These are phyloP conservation scores for Bruguiera parviflora DNA, from an alignment of 345 rosid genomes.

Conservation along the genomic window DNA sequence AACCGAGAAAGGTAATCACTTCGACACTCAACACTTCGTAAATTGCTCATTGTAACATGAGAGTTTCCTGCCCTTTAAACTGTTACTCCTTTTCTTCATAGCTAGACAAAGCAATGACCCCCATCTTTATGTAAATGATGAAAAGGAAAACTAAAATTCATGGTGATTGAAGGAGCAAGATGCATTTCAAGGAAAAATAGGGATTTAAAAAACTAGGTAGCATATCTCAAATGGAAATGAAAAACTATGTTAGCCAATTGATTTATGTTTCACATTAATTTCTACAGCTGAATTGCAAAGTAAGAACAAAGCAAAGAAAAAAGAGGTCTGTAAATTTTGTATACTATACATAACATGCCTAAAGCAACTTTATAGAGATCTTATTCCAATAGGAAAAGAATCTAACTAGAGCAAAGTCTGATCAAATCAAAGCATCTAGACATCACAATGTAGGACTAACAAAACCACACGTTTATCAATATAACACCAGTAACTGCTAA, in stretches of 20 bases:
- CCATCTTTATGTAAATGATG: conserved; percentile 22
- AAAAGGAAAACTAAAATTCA: background rate
- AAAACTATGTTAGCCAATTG: no score
- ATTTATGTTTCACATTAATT: no score
- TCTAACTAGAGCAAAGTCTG: no score
- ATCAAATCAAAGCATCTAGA: background rate
- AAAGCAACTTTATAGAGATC: no score
- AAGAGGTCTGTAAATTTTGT: no score
- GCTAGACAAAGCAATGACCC: conserved; percentile 33
- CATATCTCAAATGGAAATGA: background rate
- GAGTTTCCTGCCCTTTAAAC: conserved; percentile 28
- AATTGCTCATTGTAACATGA: background rate
- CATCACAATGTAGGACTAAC: background rate
- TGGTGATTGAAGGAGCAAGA: background rate
- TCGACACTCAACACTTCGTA: background rate
- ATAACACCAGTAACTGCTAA: conserved; percentile 68
- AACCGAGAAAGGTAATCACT: background rate
- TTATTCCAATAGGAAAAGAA: no score
- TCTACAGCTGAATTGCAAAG: no score
- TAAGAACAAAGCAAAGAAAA: no score
- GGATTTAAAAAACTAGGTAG: background rate
- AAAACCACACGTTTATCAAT: conserved; percentile 59
- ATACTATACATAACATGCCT: no score
- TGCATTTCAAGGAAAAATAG: background rate
- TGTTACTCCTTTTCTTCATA: conserved; percentile 37